Evolutionary conservation across 768 basidiomycete genomes (phyloP).

Genomic region (Termitomyces titanicus): DNA sequence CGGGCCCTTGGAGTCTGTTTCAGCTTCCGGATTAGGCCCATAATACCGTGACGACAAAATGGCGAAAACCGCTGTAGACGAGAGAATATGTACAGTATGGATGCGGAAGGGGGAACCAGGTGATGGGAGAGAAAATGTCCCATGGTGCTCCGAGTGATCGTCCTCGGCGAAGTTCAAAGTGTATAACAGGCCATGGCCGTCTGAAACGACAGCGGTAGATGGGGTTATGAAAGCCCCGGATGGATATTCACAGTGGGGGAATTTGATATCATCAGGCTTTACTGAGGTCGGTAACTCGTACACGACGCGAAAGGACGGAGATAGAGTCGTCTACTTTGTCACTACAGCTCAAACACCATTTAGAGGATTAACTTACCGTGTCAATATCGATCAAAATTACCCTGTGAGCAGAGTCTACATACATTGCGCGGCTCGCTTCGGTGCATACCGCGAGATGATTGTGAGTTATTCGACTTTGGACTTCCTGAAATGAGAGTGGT

Average conservation of each 20-base stretch:
- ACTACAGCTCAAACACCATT: constrained; percentile 6
- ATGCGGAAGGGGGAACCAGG: constrained; percentile 39
- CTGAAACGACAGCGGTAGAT: constrained; percentile 51
- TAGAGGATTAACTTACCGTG: constrained; percentile 41
- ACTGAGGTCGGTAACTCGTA: constrained; percentile 60
- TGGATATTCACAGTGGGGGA: constrained; percentile 68
- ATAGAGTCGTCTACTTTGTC: constrained; percentile 45
- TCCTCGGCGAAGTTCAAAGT: constrained; percentile 42
- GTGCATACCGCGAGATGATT: constrained; percentile 66
- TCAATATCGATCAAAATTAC: constrained; percentile 58
- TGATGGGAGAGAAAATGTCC: constrained; percentile 43
- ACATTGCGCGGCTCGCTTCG: constrained; percentile 48
- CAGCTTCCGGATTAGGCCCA: not conserved
- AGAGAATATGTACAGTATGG: constrained; percentile 10
- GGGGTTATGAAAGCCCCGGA: constrained; percentile 57
- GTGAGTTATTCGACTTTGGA: constrained; percentile 80
- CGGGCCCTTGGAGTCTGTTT: constrained; percentile 7
- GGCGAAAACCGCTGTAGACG: not conserved
- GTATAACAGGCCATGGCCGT: constrained; percentile 70
- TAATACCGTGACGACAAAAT: constrained; percentile 7
- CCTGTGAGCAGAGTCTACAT: constrained; percentile 61
- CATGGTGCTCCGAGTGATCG: constrained; percentile 43
- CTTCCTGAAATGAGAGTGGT: constrained; percentile 73
- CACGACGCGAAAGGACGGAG: constrained; percentile 51
- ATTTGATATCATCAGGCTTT: constrained; percentile 32